phyloP scores from a whole-genome alignment of 1,139 yeast genomes.

The Yamadazyma spencermartinsiae region DNA sequence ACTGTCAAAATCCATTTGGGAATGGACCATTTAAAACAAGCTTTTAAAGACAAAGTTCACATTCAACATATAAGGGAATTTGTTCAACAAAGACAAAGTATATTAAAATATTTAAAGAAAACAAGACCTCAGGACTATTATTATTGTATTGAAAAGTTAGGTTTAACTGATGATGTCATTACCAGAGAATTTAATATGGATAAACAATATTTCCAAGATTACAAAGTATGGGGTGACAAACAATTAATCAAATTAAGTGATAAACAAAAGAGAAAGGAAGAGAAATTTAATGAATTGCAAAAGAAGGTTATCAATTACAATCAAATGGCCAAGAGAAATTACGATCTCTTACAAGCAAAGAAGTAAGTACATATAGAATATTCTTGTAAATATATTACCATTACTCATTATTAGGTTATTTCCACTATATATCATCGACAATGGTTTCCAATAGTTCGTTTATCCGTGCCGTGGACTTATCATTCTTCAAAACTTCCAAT shows the following conservation, averaged over 20 bases:
- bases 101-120: constrained; percentile 76
- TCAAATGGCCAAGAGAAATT: constrained; percentile 42
- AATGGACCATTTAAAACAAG: constrained; percentile 71
- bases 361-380: neutral
- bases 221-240: constrained; percentile 75
- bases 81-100: constrained; percentile 86
- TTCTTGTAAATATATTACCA: constrained; percentile 3
- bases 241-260: constrained; percentile 44
- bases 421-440: constrained; percentile 12
- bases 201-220: constrained; percentile 80
- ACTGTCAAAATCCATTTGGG: constrained; percentile 79
- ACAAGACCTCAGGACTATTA: constrained; percentile 80
- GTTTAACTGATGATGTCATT: constrained; percentile 79
- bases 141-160: constrained; percentile 83
- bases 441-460: constrained; percentile 25
- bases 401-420: neutral
- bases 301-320: constrained; percentile 44
- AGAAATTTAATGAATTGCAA: constrained; percentile 35
- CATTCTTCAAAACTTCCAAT: constrained; percentile 27
- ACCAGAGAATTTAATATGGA: constrained; percentile 82
- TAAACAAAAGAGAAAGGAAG: constrained; percentile 39
- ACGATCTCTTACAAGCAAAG: constrained; percentile 17
- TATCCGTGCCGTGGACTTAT: constrained; percentile 21
- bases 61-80: constrained; percentile 72
- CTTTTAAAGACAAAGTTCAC: constrained; percentile 72